A percentile compares a stretch with the other conserved stretches of the same genome.
Conservation (phyloP, 441 rosid species). For the Isatis lusitanica region DNA sequence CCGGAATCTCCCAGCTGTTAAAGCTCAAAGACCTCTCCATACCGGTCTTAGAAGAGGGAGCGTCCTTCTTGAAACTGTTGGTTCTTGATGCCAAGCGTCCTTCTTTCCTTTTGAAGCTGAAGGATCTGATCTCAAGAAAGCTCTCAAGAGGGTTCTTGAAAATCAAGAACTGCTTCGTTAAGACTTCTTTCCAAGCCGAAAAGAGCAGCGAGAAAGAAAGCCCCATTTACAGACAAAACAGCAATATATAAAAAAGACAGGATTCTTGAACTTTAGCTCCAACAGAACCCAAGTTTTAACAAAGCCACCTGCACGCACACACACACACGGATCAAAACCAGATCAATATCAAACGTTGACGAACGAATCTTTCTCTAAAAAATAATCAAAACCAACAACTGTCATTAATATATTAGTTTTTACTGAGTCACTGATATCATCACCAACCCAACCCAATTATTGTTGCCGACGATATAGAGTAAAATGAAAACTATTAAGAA, state of each 20-base stretch:
- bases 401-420: conserved; percentile 22
- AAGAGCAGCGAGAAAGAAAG: conserved; percentile 33
- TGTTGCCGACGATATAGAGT: background rate
- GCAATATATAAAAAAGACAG: background rate
- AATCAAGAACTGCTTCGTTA: conserved; percentile 19
- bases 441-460: conserved; percentile 24
- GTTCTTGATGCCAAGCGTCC: conserved; percentile 27
- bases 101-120: conserved; percentile 11
- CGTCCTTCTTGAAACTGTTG: conserved; percentile 25
- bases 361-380: conserved; percentile 20
- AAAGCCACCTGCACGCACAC: conserved; percentile 13
- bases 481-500: background rate
- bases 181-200: conserved; percentile 32
- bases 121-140: conserved; percentile 25
- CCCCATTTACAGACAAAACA: conserved; percentile 17
- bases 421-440: background rate
- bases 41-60: background rate
- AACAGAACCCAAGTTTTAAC: background rate
- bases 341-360: conserved; percentile 18
- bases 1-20: conserved; percentile 24
- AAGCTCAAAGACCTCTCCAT: conserved; percentile 37
- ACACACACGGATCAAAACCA: conserved; percentile 10
- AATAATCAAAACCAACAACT: conserved; percentile 23
- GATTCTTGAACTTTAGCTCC: conserved; percentile 8
- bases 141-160: conserved; percentile 34